phyloP scores from a whole-genome alignment of 805 yeast genomes.

The Sugiyamaella smithiae region DNA sequence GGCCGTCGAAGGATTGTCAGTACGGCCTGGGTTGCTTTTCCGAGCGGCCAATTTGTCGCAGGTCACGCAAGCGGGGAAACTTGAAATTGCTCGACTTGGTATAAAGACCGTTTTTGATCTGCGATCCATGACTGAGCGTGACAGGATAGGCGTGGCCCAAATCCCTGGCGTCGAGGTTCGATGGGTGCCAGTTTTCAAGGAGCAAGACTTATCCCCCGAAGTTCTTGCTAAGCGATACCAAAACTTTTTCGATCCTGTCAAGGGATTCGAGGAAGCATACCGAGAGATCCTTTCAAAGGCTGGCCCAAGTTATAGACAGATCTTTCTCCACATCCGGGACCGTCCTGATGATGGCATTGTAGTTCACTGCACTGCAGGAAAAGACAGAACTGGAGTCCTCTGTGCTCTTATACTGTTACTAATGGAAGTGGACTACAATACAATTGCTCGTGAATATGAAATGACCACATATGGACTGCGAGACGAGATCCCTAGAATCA shows the following conservation, averaged over 20 bases:
- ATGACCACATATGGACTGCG: constrained; percentile 58
- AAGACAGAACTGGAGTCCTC: constrained; percentile 78
- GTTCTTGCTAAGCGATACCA: constrained; percentile 55
- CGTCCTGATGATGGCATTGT: constrained; percentile 50
- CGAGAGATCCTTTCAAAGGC: constrained; percentile 55
- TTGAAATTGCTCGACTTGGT: constrained; percentile 41
- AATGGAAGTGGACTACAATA: constrained; percentile 62
- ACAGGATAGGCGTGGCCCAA: constrained; percentile 42
- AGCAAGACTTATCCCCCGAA: constrained; percentile 60
- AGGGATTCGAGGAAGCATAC: constrained; percentile 63
- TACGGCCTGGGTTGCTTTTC: constrained; percentile 53
- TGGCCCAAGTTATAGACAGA: constrained; percentile 39
- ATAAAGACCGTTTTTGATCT: constrained; percentile 63
- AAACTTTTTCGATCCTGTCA: constrained; percentile 55
- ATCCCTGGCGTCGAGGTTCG: constrained; percentile 46
- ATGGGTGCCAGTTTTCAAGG: constrained; percentile 56
- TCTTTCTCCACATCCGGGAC: constrained; percentile 58
- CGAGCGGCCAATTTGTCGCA: constrained; percentile 61
- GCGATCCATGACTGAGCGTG: constrained; percentile 55
- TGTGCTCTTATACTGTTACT: constrained; percentile 63
- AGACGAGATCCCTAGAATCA: constrained; percentile 22
- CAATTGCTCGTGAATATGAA: constrained; percentile 73
- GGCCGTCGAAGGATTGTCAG: constrained; percentile 32
- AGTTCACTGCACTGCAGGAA: constrained; percentile 83
- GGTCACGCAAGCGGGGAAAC: constrained; percentile 50